Conservation (phyloP, 2,329 filamentous ascomycete species). For the Nigrograna mackinnonii region DNA sequence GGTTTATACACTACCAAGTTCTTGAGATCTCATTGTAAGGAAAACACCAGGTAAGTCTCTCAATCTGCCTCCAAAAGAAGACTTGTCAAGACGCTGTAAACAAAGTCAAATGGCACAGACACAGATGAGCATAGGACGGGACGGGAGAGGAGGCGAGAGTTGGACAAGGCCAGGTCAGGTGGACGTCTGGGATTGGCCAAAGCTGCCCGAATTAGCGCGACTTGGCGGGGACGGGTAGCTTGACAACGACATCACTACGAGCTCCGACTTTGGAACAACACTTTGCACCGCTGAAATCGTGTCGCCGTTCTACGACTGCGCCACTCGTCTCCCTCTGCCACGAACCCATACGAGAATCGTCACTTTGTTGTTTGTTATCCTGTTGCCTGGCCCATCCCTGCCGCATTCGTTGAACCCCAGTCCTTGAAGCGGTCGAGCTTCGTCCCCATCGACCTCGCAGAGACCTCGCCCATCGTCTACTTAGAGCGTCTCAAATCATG, state of each 20-base stretch:
- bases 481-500: slow-evolving; percentile 23
- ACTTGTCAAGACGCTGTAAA: background rate
- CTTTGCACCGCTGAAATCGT: too few relatives aligned
- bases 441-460: slow-evolving; percentile 11
- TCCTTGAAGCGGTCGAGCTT: too few relatives aligned
- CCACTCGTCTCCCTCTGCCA: background rate
- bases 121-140: background rate
- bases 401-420: slow-evolving; percentile 7
- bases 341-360: background rate
- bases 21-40: too few relatives aligned
- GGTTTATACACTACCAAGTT: too few relatives aligned
- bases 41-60: too few relatives aligned
- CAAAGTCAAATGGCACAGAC: background rate
- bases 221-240: slow-evolving; percentile 7
- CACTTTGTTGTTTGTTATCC: background rate
- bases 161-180: slow-evolving; percentile 3
- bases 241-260: slow-evolving; percentile 5
- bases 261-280: background rate
- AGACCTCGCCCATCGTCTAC: slow-evolving; percentile 11
- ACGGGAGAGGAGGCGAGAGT: background rate
- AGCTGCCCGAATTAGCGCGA: slow-evolving; percentile 5
- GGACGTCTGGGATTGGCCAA: slow-evolving; percentile 5
- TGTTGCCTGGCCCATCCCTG: slow-evolving; percentile 13
- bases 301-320: too few relatives aligned
- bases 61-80: too few relatives aligned